Evolutionary conservation across 2,329 filamentous ascomycete species (phyloP), one percentile per base, ranked within the genome.

Genomic region (Rutstroemia sp.): DNA sequence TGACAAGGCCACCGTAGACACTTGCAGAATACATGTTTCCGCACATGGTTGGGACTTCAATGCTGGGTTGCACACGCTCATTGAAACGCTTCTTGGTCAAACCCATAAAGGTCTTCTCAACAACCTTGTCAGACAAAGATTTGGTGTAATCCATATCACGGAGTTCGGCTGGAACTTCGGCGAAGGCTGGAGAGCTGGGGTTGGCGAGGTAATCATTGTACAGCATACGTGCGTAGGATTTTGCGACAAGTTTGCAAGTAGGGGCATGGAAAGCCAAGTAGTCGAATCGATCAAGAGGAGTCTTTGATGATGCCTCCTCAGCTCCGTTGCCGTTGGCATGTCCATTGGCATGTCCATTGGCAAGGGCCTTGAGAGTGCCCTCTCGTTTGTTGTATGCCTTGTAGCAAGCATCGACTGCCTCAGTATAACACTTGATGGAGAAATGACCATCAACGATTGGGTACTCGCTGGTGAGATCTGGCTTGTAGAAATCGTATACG

Each of bases 401-500:
- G 79, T 94, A 94, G 73, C 88, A 86, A 56, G 82, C 81, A 70
- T 92, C 88, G 25, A 92, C 83, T 51, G 88, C 88, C 76, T 88
- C 81, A 62, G 79, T 88, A 75, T 92, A 92, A 80, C 88, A 92
- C 73, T 77, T 86, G 71, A 91, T 73, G 49, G 88, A 92, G 79
- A 85, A 91, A 73, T 92, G 88, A 59, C 88, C 88, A 67, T 92
- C 88, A 58, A 92, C 88, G 69, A 89, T 85, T 62, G 88, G 88
- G 76, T 92, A 92, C 75, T 92, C 88, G 80, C 86, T 90, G 69
- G 88, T 88, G 64, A 92, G 78, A 73, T 92, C 88, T 68, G 88
- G 88, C 84, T 92, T 92, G 83, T 90, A 92, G 73, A 92, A 92
- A 73, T 92, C 88, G 74, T 92, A 94, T 66, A 85, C 86, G 75